Percentiles rank a stretch among this genome's conserved stretches.
phyloP scores from a whole-genome alignment of 805 yeast species.

The Kluyveromyces wickerhamii region DNA sequence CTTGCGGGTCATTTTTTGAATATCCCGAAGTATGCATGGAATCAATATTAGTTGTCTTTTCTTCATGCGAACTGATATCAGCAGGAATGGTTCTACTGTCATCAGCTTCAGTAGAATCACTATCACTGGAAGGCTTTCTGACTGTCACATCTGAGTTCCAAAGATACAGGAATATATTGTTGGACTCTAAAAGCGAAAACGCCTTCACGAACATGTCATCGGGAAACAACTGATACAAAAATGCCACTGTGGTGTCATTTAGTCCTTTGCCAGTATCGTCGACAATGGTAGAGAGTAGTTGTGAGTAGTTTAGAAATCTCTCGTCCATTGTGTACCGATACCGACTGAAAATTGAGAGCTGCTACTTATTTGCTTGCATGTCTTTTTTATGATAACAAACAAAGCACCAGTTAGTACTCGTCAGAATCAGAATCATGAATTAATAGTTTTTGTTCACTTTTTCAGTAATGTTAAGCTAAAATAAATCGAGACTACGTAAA shows the following conservation, averaged over 20 bases:
- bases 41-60: no score
- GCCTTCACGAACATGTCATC: conserved; percentile 28
- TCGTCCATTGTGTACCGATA: conserved; percentile 1
- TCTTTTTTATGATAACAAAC: background rate
- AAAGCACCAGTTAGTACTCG: background rate
- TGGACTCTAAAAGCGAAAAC: conserved; percentile 28
- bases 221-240: conserved; percentile 27
- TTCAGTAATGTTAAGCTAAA: no score
- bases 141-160: background rate
- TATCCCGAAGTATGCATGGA: no score
- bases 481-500: no score
- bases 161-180: conserved; percentile 27
- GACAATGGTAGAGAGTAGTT: conserved; percentile 17
- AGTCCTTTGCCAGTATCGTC: conserved; percentile 14
- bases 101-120: background rate
- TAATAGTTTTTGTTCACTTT: no score
- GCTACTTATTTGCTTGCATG: background rate
- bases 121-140: no score
- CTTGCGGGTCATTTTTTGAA: no score
- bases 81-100: background rate
- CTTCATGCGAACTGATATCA: no score
- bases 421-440: no score
- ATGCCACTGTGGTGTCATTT: conserved; percentile 25
- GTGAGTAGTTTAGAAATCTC: conserved; percentile 16
- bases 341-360: background rate